phyloP scores from a whole-genome alignment of 2,329 filamentous ascomycete species.

The Macrophomina tecta region DNA sequence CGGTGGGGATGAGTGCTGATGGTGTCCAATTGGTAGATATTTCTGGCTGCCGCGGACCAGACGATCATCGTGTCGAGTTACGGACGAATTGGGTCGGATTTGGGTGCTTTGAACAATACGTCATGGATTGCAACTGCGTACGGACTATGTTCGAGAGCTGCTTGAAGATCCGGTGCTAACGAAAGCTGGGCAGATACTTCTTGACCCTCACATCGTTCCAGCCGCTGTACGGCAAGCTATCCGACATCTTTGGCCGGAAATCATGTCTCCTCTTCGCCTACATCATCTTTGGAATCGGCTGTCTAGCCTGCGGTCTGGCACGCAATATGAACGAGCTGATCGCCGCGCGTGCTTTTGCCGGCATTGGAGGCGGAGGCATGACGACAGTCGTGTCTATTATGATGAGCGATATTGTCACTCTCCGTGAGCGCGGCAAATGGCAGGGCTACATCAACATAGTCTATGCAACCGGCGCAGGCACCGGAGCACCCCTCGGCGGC shows the following conservation, averaged over 20 bases:
- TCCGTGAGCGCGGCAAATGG: slow-evolving; percentile 74
- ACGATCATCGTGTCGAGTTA: slow-evolving; percentile 81
- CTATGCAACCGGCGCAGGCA: slow-evolving; percentile 70
- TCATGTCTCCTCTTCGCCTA: slow-evolving; percentile 69
- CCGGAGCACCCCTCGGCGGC: slow-evolving; percentile 73
- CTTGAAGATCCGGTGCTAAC: slow-evolving; percentile 2
- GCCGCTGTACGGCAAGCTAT: slow-evolving; percentile 74
- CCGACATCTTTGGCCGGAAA: slow-evolving; percentile 74
- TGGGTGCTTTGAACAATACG: slow-evolving; percentile 75
- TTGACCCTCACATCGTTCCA: slow-evolving; percentile 77
- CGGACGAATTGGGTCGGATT: slow-evolving; percentile 75
- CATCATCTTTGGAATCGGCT: slow-evolving; percentile 68
- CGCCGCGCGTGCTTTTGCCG: slow-evolving; percentile 66
- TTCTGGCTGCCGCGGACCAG: slow-evolving; percentile 75
- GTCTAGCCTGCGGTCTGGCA: slow-evolving; percentile 67
- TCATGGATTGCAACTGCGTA: slow-evolving; percentile 74
- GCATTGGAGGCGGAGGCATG: slow-evolving; percentile 75
- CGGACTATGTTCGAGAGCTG: neutral
- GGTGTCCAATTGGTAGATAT: slow-evolving; percentile 58
- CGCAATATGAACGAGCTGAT: slow-evolving; percentile 70
- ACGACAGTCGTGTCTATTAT: slow-evolving; percentile 72
- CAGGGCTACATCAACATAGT: slow-evolving; percentile 77
- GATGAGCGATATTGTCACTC: slow-evolving; percentile 72
- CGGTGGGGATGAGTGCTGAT: slow-evolving; percentile 7
- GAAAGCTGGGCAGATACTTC: slow-evolving; percentile 61